Base-by-base conservation (phyloP, 495 filamentous ascomycete genomes). In the Aspergillus indologenus region DNA sequence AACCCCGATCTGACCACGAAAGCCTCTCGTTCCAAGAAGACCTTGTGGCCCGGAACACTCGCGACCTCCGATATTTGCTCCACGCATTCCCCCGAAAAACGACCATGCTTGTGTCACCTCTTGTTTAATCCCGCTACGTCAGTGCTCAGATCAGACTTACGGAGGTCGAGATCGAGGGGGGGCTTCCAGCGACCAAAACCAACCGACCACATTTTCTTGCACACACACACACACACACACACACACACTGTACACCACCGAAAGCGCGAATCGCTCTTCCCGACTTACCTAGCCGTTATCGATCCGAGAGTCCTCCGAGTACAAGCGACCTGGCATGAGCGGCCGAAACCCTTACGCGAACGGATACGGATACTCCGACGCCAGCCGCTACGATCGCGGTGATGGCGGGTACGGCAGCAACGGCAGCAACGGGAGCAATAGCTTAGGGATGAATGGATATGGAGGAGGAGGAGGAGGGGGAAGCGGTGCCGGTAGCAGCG, bases 281-380 rank as follows among this genome's bases (percentile, higher is more conserved):
- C n/a, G n/a, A n/a, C n/a, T n/a, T n/a, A n/a, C n/a, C n/a, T n/a
- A n/a, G n/a, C n/a, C n/a, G n/a, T n/a, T n/a, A n/a, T n/a, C n/a
- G n/a, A n/a, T n/a, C n/a, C n/a, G n/a, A n/a, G n/a, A n/a, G n/a
- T n/a, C n/a, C n/a, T n/a, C n/a, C n/a, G n/a, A n/a, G n/a, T n/a
- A n/a, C 8, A 43, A 58, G 53, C 31, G 18, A 56, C 56, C 59
- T 68, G 73, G 65, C 54, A 79, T 79, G 77, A 79, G 71, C 61
- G 74, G 74, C 46, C 66, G 73, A 69, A 67, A 56, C 56, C 69
- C 71, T 46, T 75, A 78, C 67, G 66, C 68, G 31, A 75, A 78
- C 66, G 75, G 76, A 61, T 73, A 77, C 68, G 75, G 73, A 56
- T 71, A 77, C 65, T 66, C 73, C 74, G 74, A 75, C 56, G 31